Percentiles rank a stretch among this genome's conserved stretches.
Evolutionary conservation across 2,329 filamentous ascomycete genomes (phyloP).

Genomic region (Cercospora zeina): DNA sequence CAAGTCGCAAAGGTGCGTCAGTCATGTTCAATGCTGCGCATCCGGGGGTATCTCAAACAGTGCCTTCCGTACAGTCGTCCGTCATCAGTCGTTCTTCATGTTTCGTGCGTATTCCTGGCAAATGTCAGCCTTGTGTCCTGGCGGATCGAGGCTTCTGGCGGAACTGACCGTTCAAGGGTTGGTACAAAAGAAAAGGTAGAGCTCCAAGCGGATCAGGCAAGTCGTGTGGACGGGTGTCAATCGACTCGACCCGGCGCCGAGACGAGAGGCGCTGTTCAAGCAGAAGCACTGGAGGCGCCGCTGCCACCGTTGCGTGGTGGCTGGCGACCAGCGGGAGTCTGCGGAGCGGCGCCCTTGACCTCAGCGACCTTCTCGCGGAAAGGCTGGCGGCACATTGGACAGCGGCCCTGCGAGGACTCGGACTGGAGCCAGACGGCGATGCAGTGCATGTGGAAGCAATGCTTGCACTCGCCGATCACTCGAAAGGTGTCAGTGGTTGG

Average conservation of each 20-base stretch:
- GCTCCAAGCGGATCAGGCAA: neutral
- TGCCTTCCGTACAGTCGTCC: constrained; percentile 14
- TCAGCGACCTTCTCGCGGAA: constrained; percentile 40
- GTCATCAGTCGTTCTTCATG: constrained; percentile 14
- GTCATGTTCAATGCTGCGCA: constrained; percentile 13
- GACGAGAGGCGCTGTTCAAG: neutral
- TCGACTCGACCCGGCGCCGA: neutral
- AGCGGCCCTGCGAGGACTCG: constrained; percentile 87
- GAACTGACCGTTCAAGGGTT: constrained; percentile 1
- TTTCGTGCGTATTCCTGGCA: neutral
- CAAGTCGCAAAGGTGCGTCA: constrained; percentile 13
- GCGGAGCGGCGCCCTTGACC: constrained; percentile 10
- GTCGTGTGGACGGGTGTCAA: neutral
- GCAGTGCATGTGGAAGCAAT: constrained; percentile 99
- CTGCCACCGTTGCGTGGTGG: constrained; percentile 8
- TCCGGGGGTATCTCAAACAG: constrained; percentile 17
- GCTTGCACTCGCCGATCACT: constrained; percentile 96
- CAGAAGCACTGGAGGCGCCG: neutral
- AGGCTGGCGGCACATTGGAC: constrained; percentile 95
- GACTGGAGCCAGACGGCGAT: constrained; percentile 95
- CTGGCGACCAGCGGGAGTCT: constrained; percentile 17
- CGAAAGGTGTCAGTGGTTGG: constrained; percentile 19
- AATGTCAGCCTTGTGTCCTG: neutral
- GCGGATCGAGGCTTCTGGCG: neutral
- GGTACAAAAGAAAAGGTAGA: constrained; percentile 2